A percentile compares a stretch with the other conserved stretches of the same genome.
These are phyloP conservation scores for Grosmannia huntii DNA, from an alignment of 2,329 filamentous ascomycete species.

Conservation along the genomic window DNA sequence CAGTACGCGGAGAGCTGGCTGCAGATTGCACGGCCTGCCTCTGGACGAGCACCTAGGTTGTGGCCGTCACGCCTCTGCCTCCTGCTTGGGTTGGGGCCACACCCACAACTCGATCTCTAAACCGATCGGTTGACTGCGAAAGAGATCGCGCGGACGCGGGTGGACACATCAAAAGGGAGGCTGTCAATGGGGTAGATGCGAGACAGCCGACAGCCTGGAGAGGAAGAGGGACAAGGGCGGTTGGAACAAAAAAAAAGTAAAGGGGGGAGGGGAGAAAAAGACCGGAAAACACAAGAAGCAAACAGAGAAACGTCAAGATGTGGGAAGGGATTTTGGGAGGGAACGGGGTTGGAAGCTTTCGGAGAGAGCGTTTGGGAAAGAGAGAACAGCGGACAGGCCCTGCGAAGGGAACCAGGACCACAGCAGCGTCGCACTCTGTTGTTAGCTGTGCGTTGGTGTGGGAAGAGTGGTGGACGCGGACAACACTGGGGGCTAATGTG, in stretches of 20 bases:
- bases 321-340: constrained; percentile 8
- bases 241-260: neutral
- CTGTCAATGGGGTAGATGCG: neutral
- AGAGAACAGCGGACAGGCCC: neutral
- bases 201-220: constrained; percentile 1
- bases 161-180: constrained; percentile 12
- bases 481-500: constrained; percentile 1
- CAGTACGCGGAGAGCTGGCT: neutral
- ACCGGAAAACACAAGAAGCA: neutral
- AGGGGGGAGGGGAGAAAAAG: neutral
- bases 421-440: neutral
- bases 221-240: neutral
- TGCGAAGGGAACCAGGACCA: neutral
- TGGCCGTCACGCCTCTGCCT: neutral
- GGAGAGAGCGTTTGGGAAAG: neutral
- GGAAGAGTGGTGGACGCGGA: neutral
- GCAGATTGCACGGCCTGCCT: neutral
- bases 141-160: constrained; percentile 8
- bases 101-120: constrained; percentile 11
- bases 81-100: constrained; percentile 9
- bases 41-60: neutral
- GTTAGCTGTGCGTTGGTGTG: neutral
- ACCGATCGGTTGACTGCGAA: constrained; percentile 12
- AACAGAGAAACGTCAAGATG: constrained; percentile 7
- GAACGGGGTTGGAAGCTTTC: constrained; percentile 2